These are phyloP conservation scores for Eucalyptus pauciflora DNA, from an alignment of 345 rosid species.

Conservation along the genomic window DNA sequence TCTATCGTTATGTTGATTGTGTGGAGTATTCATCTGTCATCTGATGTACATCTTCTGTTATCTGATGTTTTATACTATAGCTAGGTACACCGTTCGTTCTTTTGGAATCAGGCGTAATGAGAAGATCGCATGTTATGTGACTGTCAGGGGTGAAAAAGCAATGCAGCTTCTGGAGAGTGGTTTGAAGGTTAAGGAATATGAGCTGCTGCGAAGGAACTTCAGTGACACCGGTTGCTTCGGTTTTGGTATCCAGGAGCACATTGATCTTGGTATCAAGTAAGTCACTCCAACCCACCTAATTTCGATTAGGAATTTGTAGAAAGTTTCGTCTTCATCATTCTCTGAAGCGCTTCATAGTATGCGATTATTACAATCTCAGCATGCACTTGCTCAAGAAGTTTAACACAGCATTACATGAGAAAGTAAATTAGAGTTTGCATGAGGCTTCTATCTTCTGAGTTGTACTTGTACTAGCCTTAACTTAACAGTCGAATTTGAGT, in stretches of 20 bases:
- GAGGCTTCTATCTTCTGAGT: background rate
- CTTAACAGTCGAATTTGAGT: background rate
- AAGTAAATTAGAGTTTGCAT: background rate
- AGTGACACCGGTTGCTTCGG: constrained; percentile 75
- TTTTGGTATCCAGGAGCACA: constrained; percentile 73
- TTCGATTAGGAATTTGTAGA: background rate
- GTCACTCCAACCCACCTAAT: background rate
- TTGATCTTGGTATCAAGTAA: constrained; percentile 68
- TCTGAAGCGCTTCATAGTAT: background rate
- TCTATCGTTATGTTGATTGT: background rate
- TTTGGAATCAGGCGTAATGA: constrained; percentile 70
- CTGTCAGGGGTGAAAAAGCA: constrained; percentile 74
- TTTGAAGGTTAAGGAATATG: constrained; percentile 66
- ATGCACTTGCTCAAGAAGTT: background rate
- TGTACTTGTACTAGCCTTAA: background rate
- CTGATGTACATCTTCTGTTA: background rate
- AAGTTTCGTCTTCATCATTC: background rate
- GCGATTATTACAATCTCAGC: background rate
- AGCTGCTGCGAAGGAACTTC: constrained; percentile 55
- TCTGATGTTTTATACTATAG: constrained; percentile 9
- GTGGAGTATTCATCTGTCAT: background rate
- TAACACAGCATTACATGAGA: background rate
- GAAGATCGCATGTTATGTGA: constrained; percentile 66
- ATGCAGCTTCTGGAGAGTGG: constrained; percentile 76
- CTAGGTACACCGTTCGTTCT: constrained; percentile 66